A percentile compares a stretch with the other conserved stretches of the same genome.
phyloP scores from a whole-genome alignment of 441 rosid genomes.

The Gossypium laxum region DNA sequence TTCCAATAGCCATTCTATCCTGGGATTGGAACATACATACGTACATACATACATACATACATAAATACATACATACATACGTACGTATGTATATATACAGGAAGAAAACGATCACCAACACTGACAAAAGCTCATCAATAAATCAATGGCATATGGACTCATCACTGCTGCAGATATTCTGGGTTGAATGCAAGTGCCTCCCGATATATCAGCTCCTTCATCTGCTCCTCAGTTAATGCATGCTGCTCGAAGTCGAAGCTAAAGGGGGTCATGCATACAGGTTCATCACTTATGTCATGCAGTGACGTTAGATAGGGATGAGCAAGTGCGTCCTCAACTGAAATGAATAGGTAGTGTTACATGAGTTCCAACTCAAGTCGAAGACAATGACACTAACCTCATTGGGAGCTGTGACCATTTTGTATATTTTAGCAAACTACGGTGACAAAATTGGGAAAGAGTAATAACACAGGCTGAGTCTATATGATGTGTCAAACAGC shows the following conservation, averaged over 20 bases:
- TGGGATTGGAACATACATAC: background rate
- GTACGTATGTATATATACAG: background rate
- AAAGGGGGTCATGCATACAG: slow-evolving; percentile 56
- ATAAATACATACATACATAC: no score
- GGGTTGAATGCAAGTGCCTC: slow-evolving; percentile 79
- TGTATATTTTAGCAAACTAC: background rate
- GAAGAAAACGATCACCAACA: slow-evolving; percentile 5
- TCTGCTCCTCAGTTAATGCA: slow-evolving; percentile 54
- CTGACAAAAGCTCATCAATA: slow-evolving; percentile 17
- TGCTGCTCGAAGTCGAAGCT: slow-evolving; percentile 60
- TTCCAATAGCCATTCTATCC: slow-evolving; percentile 23
- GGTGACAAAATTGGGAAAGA: background rate
- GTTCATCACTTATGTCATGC: slow-evolving; percentile 64
- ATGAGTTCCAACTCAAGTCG: background rate
- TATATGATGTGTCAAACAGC: background rate
- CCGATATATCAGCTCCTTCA: slow-evolving; percentile 66
- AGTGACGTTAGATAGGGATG: slow-evolving; percentile 64
- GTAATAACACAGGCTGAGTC: background rate
- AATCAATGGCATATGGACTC: background rate
- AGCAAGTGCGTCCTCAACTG: slow-evolving; percentile 71
- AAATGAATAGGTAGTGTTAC: slow-evolving; percentile 7
- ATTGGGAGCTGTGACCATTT: background rate
- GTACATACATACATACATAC: no score
- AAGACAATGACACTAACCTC: background rate
- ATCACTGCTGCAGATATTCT: slow-evolving; percentile 38